Percentiles rank a stretch among this genome's conserved stretches.
These are phyloP conservation scores for Colletotrichum navitas DNA, from an alignment of 2,329 filamentous ascomycete genomes.

Conservation along the genomic window DNA sequence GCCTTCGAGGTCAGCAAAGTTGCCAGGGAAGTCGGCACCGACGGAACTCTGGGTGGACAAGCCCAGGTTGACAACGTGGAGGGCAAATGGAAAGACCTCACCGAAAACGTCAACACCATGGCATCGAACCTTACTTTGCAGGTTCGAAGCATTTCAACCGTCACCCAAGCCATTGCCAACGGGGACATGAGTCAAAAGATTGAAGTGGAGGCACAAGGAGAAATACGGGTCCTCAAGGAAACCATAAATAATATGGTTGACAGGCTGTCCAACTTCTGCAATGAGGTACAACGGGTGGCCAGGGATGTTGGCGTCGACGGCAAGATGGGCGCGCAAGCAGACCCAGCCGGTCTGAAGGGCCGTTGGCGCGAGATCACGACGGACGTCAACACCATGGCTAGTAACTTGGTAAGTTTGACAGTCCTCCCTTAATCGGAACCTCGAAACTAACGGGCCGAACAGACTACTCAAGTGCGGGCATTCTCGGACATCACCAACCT, in stretches of 20 bases:
- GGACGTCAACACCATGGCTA: conserved; percentile 93
- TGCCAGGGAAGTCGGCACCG: conserved; percentile 94
- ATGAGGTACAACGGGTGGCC: conserved; percentile 94
- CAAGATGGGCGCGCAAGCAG: conserved; percentile 98
- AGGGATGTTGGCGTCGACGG: conserved; percentile 97
- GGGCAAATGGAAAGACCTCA: conserved; percentile 98
- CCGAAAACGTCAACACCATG: conserved; percentile 88
- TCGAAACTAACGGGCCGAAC: conserved; percentile 55
- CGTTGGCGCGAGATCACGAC: conserved; percentile 99
- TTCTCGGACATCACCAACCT: conserved; percentile 99
- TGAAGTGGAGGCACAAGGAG: conserved; percentile 93
- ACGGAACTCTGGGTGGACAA: conserved; percentile 93
- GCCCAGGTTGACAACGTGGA: conserved; percentile 94
- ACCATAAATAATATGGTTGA: conserved; percentile 99
- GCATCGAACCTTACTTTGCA: conserved; percentile 76
- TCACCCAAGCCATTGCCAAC: conserved; percentile 94
- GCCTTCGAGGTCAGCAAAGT: conserved; percentile 97
- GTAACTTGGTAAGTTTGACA: conserved; percentile 65
- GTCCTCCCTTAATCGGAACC: conserved; percentile 19
- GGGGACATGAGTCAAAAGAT: conserved; percentile 97
- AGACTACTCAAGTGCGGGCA: conserved; percentile 96
- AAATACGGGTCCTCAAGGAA: conserved; percentile 93
- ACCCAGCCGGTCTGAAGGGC: conserved; percentile 91
- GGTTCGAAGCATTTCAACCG: conserved; percentile 92
- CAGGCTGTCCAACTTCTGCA: conserved; percentile 93